Base-by-base conservation (phyloP, 352 stramenopile genomes). In the Stramenopiles sp. region DNA sequence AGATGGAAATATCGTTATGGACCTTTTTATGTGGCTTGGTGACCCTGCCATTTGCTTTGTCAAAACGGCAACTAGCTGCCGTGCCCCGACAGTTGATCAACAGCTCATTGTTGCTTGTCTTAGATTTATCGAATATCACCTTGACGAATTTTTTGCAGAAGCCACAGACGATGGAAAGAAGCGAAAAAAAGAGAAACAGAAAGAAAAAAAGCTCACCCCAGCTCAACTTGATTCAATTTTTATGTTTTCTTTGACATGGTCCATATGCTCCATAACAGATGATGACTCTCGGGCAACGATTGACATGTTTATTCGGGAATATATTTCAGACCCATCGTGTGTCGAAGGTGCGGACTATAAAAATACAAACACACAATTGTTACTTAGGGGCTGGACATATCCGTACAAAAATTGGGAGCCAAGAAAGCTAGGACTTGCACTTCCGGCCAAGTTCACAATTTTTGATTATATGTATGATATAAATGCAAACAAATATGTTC, bases 11-110 rank as follows among this genome's bases (percentile, higher is more conserved):
- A 89, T 89, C 81, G 83, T 95, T 0, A 83, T 91, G 22, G 88
- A 91, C 33, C 88, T 93, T 0, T 94, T 96, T 83, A 87, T 91
- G 14, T 96, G 92, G 90, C 86, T 96, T 55, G 91, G 96, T 76
- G 91, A 92, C 0, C 89, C 93, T 0, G 87, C 94, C 82, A 87
- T 95, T 14, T 96, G 94, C 82, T 97, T 97, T 81, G 90, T 97
- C 7, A 90, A 94, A 32, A 97, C 96, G 82, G 87, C 86, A 85
- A 94, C 88, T 80, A 85, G 89, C 7, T 87, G 93, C 0, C 93
- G 91, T 7, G 95, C 89, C 0, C 85, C 91, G 0, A 91, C 95
- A 78, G 94, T 91, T n/a, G 91, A 92, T 71, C 83, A 95, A 25
- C 92, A 97, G 85, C 90, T 97, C 27, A 89, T 90, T 1, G 92